Evolutionary conservation across 2,329 filamentous ascomycete species (phyloP).

Genomic region (Talaromyces albobiverticillius): DNA sequence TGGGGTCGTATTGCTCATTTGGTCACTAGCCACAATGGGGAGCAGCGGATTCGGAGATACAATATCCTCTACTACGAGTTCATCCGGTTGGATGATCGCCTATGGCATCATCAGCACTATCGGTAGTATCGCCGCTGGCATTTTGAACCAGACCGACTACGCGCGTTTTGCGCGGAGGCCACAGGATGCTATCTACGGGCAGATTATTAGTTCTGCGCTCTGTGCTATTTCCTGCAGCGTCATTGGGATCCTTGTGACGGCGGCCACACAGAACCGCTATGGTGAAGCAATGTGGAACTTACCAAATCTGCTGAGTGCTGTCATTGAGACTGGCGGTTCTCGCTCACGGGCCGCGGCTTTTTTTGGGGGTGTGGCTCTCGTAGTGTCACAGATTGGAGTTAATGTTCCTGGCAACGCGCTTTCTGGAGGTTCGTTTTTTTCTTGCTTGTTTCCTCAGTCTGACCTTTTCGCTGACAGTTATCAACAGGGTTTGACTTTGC

Average conservation of each 20-base stretch:
- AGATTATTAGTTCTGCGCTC: conserved; percentile 22
- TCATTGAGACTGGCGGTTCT: conserved; percentile 21
- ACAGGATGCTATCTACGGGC: conserved; percentile 22
- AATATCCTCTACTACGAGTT: conserved; percentile 23
- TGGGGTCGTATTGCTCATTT: conserved; percentile 43
- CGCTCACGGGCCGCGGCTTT: conserved; percentile 23
- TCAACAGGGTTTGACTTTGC: conserved; percentile 53
- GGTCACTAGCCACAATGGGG: conserved; percentile 46
- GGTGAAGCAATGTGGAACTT: conserved; percentile 26
- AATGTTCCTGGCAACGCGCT: conserved; percentile 26
- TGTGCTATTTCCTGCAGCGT: conserved; percentile 22
- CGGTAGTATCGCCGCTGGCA: conserved; percentile 28
- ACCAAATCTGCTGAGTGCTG: conserved; percentile 22
- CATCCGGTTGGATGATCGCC: conserved; percentile 23
- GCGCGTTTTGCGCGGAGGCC: conserved; percentile 26
- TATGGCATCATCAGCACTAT: conserved; percentile 31
- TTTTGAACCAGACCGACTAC: conserved; percentile 32
- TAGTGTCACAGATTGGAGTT: conserved; percentile 25
- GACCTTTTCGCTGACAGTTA: background rate
- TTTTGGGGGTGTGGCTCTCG: conserved; percentile 23
- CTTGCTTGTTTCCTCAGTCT: background rate
- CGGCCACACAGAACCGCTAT: conserved; percentile 27
- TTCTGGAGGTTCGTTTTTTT: conserved; percentile 16
- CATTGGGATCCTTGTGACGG: conserved; percentile 29
- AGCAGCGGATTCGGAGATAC: conserved; percentile 35